Evolutionary conservation across 768 basidiomycete species (phyloP), one percentile per base, ranked within the genome.

Genomic region (Stropharia rugosoannulata): DNA sequence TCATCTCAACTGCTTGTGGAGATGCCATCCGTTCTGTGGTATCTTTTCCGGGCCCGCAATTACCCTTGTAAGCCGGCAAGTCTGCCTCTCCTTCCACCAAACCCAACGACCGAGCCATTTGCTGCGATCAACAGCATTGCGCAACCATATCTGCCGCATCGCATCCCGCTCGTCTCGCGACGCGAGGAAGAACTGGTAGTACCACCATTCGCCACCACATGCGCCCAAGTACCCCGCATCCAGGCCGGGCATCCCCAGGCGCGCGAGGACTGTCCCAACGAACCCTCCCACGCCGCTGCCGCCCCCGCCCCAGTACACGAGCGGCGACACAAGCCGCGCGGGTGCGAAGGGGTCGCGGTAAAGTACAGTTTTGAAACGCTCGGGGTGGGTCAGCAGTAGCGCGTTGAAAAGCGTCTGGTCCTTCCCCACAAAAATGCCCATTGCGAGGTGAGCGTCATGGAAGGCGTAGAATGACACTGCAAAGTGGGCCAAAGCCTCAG

Each of bases 321-420:
- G 22, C 2, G 22, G 22, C 22, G 22, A 22, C 4, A 22, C 4
- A 22, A 22, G 22, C 22, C 22, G 22, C 22, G 22, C 22, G 22
- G 22, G 22, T 22, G 22, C 63, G 49, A 57, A 55, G 44, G 69
- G 70, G 42, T 68, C 64, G 19, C 59, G 60, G 6, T 67, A 61
- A 73, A 76, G 80, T 25, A 81, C 71, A 1, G 76, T 71, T 13
- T 64, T 49, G 63, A 84, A 69, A 16, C 76, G 75, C 3, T 70
- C 63, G 1, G 83, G 77, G 64, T 75, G 74, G 40, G 82, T 75
- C 29, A 71, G 62, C 38, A 68, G 54, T 25, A 71, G 61, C 32
- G 67, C 55, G 44, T 69, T 84, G 63, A 84, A 78, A 35, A 85
- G 57, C 0, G 78, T 78, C 62, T 84, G 80, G 65, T 84, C 84